Base-by-base conservation (phyloP, 345 rosid species). In the Pseudoturritis turrita region DNA sequence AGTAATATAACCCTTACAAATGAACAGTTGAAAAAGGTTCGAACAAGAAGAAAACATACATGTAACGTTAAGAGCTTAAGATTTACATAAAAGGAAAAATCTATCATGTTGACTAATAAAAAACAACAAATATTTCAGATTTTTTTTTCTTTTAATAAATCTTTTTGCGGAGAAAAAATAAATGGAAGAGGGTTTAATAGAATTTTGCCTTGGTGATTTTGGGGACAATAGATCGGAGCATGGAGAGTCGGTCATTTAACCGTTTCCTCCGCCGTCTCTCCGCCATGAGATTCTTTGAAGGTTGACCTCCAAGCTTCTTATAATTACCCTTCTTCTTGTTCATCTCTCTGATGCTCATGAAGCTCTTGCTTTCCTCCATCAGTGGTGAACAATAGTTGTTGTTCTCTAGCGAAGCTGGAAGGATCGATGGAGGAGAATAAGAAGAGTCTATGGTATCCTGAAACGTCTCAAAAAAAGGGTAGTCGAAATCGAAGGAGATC, bases 211-310 rank as follows among this genome's bases (percentile, higher is more conserved):
- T 60, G n/a, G 50, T 59, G 78, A 89, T 89, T 85, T 89, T 89
- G 6, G 96, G 93, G 36, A 89, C 96, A 35, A 89, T 82, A 68
- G 96, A 87, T 83, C 96, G 82, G 41, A 89, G 85, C 90, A 87
- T 88, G 21, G 90, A 85, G 47, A 88, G 89, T 18, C 90, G 70
- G 41, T 85, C 92, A 71, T 87, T 87, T 36, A 90, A 74, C 18
- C 95, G 69, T 81, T 88, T 87, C 68, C 93, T 84, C 69, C 90
- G 75, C 56, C 95, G 85, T 67, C 92, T 79, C 72, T 88, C 96
- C 0, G 94, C 94, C 92, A 87, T 86, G 23, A 87, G 56, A 77
- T 89, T 89, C 86, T 89, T 88, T 4, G 93, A 89, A 1, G 96
- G 96, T 70, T 89, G 96, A 14, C 96, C 96, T 61, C 81, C 87